These are phyloP conservation scores for Diaporthe nobilis DNA, from an alignment of 2,329 filamentous ascomycete genomes.

Conservation along the genomic window DNA sequence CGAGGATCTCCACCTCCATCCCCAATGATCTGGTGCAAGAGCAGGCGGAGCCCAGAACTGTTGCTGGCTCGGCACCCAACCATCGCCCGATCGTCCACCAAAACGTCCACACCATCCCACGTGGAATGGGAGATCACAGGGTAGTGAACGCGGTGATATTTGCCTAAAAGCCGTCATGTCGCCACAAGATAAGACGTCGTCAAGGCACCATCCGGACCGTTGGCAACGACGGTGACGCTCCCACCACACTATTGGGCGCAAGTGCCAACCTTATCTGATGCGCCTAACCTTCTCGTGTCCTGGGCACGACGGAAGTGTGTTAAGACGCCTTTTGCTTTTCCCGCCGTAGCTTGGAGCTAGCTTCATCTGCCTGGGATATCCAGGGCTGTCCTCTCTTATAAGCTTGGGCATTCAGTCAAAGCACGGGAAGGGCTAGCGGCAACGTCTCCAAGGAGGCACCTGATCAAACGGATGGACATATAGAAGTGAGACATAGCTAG, in stretches of 20 bases:
- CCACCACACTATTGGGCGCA: conserved; percentile 23
- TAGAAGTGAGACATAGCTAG: conserved; percentile 1
- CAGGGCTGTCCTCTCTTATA: conserved; percentile 10
- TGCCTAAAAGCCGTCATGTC: not conserved
- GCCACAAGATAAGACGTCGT: conserved; percentile 3
- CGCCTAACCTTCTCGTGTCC: conserved; percentile 4
- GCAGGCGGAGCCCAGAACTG: conserved; percentile 5
- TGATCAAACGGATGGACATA: conserved; percentile 2
- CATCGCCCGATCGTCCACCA: not conserved
- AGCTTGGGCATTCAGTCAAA: conserved; percentile 26
- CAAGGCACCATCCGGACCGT: conserved; percentile 14
- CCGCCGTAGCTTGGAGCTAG: conserved; percentile 13
- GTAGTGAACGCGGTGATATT: not conserved
- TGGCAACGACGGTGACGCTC: conserved; percentile 19
- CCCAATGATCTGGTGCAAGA: not conserved
- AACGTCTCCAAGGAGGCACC: conserved; percentile 4
- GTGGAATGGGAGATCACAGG: conserved; percentile 17
- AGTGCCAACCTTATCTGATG: conserved; percentile 33
- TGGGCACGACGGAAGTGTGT: conserved; percentile 8
- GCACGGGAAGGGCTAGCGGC: not conserved
- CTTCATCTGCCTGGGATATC: conserved; percentile 1
- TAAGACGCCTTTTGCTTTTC: not conserved
- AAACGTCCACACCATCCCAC: conserved; percentile 10
- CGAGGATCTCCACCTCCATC: conserved; percentile 3
- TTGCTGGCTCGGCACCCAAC: conserved; percentile 1